A percentile compares a stretch with the other conserved stretches of the same genome.
phyloP scores from a whole-genome alignment of 1,284 basidiomycete species.

The Naganishia albida region DNA sequence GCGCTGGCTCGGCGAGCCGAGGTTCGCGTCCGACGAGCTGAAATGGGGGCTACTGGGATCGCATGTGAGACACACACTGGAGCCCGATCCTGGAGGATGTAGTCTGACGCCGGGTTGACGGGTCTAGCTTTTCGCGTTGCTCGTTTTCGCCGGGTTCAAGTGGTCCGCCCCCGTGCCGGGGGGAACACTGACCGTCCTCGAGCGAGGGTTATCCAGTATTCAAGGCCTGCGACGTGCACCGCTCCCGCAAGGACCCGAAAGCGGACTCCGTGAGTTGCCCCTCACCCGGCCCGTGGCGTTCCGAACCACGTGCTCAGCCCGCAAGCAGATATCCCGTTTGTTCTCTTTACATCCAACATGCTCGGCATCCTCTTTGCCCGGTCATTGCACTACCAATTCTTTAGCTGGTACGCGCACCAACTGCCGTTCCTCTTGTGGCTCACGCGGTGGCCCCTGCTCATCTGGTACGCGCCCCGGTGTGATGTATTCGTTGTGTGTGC shows the following conservation, averaged over 20 bases:
- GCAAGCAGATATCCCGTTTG: slow-evolving; percentile 72
- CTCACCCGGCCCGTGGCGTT: no score
- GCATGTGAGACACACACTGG: slow-evolving; percentile 59
- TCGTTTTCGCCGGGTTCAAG: slow-evolving; percentile 68
- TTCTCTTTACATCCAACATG: slow-evolving; percentile 87
- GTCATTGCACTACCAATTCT: slow-evolving; percentile 98
- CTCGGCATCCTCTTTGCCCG: slow-evolving; percentile 89
- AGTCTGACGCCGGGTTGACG: not conserved
- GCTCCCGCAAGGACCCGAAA: slow-evolving; percentile 35
- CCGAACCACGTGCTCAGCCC: slow-evolving; percentile 24
- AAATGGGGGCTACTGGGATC: slow-evolving; percentile 66
- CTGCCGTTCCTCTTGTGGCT: slow-evolving; percentile 78
- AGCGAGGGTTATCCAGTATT: slow-evolving; percentile 58
- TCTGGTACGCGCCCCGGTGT: not conserved
- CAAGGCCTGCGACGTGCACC: slow-evolving; percentile 58
- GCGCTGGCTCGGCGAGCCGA: slow-evolving; percentile 76
- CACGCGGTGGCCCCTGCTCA: slow-evolving; percentile 7
- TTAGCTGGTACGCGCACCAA: slow-evolving; percentile 95
- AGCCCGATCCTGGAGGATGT: not conserved
- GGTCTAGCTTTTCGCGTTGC: slow-evolving; percentile 54
- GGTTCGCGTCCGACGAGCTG: slow-evolving; percentile 69
- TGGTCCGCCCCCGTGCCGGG: slow-evolving; percentile 70
- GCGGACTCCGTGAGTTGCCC: slow-evolving; percentile 32
- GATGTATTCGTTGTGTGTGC: not conserved
- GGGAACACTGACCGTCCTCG: slow-evolving; percentile 62